A percentile compares a stretch with the other conserved stretches of the same genome.
phyloP scores from a whole-genome alignment of 2,329 filamentous ascomycete genomes.

The Stachybotrys chlorohalonatus region DNA sequence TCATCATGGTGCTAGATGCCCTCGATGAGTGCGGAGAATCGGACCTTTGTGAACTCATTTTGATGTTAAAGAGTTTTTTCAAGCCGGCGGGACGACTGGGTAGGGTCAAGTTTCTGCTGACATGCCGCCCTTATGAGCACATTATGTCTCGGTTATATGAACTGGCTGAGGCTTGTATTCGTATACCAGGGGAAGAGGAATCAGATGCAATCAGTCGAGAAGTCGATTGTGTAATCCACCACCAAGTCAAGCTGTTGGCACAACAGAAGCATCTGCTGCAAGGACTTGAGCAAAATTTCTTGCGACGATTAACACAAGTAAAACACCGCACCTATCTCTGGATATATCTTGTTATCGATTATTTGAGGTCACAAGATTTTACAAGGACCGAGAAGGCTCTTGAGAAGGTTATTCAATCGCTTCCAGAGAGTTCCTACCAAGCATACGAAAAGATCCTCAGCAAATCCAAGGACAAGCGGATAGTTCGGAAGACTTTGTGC shows the following conservation, averaged over 20 bases:
- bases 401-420: slow-evolving; percentile 7
- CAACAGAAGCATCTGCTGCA: slow-evolving; percentile 7
- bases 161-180: slow-evolving; percentile 13
- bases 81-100: neutral
- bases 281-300: slow-evolving; percentile 8
- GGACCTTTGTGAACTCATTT: slow-evolving; percentile 13
- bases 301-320: slow-evolving; percentile 6
- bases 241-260: slow-evolving; percentile 12
- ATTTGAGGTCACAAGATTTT: slow-evolving; percentile 12
- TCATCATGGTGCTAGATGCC: slow-evolving; percentile 28
- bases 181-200: slow-evolving; percentile 25
- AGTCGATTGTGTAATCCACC: slow-evolving; percentile 22
- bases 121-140: slow-evolving; percentile 22
- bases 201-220: slow-evolving; percentile 24
- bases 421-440: slow-evolving; percentile 18
- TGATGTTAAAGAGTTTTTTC: slow-evolving; percentile 2
- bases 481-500: slow-evolving; percentile 10
- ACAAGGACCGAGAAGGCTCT: slow-evolving; percentile 11
- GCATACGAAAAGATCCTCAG: slow-evolving; percentile 19
- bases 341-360: slow-evolving; percentile 24
- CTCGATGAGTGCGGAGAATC: slow-evolving; percentile 25
- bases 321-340: slow-evolving; percentile 27
- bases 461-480: slow-evolving; percentile 7
- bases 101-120: slow-evolving; percentile 24
- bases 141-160: slow-evolving; percentile 15